Evolutionary conservation across 2,329 filamentous ascomycete species (phyloP).

Genomic region (Fusarium sororula): DNA sequence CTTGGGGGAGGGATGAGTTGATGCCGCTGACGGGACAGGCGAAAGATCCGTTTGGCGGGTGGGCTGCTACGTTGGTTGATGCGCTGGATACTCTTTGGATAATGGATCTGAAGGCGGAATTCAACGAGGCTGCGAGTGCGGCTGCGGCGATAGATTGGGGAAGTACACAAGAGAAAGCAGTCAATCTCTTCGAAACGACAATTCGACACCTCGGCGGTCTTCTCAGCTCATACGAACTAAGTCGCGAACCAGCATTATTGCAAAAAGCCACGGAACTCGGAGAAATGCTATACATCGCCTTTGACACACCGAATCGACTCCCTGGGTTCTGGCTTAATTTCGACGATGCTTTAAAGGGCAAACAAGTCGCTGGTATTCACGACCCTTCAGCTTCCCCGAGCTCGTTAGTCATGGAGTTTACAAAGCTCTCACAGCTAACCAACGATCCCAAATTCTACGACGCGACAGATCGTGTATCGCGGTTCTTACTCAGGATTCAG

Average conservation of each 20-base stretch:
- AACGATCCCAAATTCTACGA: conserved; percentile 79
- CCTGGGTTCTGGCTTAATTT: conserved; percentile 60
- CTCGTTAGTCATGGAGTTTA: conserved; percentile 80
- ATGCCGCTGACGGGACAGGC: conserved; percentile 56
- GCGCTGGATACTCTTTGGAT: conserved; percentile 70
- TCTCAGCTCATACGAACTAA: conserved; percentile 61
- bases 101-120: conserved; percentile 66
- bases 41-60: conserved; percentile 62
- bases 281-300: conserved; percentile 63
- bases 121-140: conserved; percentile 57
- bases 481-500: conserved; percentile 74
- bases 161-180: conserved; percentile 51
- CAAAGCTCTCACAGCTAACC: conserved; percentile 76
- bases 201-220: conserved; percentile 64
- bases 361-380: conserved; percentile 61
- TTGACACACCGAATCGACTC: conserved; percentile 64
- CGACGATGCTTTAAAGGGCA: conserved; percentile 50
- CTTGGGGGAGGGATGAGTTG: conserved; percentile 65
- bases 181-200: conserved; percentile 65
- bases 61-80: conserved; percentile 69
- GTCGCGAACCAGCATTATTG: conserved; percentile 52
- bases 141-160: conserved; percentile 62
- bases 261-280: conserved; percentile 41
- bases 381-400: conserved; percentile 61
- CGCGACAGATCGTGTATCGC: conserved; percentile 77